These are phyloP conservation scores for Moesziomyces sp. DNA, from an alignment of 1,284 basidiomycete species.

Conservation along the genomic window DNA sequence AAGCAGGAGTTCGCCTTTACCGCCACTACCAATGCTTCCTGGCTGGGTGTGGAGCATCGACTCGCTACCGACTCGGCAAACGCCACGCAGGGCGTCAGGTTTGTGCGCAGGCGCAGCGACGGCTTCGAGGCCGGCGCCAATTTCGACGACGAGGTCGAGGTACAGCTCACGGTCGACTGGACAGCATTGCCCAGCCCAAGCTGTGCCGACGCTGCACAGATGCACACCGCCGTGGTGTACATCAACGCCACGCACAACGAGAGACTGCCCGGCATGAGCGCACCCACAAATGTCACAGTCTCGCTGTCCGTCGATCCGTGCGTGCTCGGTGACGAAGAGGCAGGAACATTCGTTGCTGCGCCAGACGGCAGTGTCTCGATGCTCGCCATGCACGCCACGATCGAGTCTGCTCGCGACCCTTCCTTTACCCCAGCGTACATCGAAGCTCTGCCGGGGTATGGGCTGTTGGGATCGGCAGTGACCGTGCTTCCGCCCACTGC, in stretches of 20 bases:
- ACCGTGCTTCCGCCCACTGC: constrained; percentile 33
- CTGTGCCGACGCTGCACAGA: constrained; percentile 2
- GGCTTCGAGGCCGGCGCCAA: constrained; percentile 17
- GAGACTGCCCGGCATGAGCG: constrained; percentile 21
- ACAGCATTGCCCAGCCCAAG: constrained; percentile 1
- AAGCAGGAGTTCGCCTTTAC: constrained; percentile 12
- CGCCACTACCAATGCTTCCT: constrained; percentile 17
- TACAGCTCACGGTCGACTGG: constrained; percentile 20
- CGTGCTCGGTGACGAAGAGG: constrained; percentile 71
- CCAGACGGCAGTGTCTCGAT: constrained; percentile 21
- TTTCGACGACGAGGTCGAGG: constrained; percentile 32
- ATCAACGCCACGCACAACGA: constrained; percentile 20
- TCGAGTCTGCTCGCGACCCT: constrained; percentile 63
- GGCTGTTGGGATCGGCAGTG: constrained; percentile 26
- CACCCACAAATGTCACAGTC: constrained; percentile 22
- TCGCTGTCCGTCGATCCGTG: constrained; percentile 67
- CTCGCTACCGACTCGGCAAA: constrained; percentile 6
- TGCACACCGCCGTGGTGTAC: constrained; percentile 25
- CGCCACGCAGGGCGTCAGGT: neutral
- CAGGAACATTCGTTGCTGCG: constrained; percentile 69
- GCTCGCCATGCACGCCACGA: constrained; percentile 17
- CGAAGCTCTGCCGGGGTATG: constrained; percentile 70
- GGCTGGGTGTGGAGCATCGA: constrained; percentile 17
- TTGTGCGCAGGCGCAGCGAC: constrained; percentile 9
- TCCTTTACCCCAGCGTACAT: constrained; percentile 74